Conservation (phyloP, 129 eudicot genomes). For the Deinandra increscens region DNA sequence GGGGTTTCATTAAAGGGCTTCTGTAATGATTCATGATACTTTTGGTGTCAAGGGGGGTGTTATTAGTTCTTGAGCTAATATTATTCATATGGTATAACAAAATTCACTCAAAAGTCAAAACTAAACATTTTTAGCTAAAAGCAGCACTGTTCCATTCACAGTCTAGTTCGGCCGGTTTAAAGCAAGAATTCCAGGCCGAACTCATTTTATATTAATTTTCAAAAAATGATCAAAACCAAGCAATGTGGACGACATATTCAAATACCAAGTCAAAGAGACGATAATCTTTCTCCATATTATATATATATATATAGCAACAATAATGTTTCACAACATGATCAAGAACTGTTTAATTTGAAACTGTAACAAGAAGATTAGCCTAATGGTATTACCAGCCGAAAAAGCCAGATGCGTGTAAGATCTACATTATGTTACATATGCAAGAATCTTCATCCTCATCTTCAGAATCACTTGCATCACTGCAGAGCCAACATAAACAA, state of each 20-base stretch:
- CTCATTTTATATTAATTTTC: too few relatives aligned
- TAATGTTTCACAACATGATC: conserved; percentile 18
- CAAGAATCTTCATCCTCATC: conserved; percentile 54
- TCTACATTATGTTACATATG: conserved; percentile 55
- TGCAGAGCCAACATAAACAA: conserved; percentile 29
- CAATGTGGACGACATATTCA: neutral
- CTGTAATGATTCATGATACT: neutral
- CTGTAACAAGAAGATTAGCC: conserved; percentile 20
- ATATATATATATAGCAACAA: conserved; percentile 20
- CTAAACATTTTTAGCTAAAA: too few relatives aligned
- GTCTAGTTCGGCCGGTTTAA: too few relatives aligned
- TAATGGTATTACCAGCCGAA: conserved; percentile 19
- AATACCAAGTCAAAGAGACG: neutral
- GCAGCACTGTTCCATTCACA: too few relatives aligned
- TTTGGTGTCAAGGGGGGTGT: conserved; percentile 7
- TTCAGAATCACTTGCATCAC: conserved; percentile 56
- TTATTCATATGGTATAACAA: neutral
- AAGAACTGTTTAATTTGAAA: conserved; percentile 16
- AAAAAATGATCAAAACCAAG: neutral
- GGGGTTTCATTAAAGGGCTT: too few relatives aligned
- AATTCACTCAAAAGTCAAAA: neutral
- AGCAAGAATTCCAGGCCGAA: too few relatives aligned
- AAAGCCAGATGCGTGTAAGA: conserved; percentile 17
- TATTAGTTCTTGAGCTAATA: neutral
- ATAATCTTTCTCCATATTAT: conserved; percentile 8